Percentiles rank a stretch among this genome's conserved stretches.
These are phyloP conservation scores for Pythium grandisporangium DNA, from an alignment of 352 stramenopile genomes.

Conservation along the genomic window DNA sequence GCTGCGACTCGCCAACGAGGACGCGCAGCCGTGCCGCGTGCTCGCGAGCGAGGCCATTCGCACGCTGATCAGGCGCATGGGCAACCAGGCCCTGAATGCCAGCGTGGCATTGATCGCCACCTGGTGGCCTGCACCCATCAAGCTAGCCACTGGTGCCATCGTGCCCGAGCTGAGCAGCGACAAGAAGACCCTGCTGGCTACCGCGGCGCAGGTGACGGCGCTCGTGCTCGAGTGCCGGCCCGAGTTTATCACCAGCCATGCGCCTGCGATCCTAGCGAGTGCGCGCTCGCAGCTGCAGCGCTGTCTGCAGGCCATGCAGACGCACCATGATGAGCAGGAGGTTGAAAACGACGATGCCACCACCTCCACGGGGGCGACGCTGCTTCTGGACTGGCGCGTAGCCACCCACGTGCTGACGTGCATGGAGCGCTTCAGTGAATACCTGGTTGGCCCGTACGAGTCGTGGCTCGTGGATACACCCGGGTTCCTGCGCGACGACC, in stretches of 20 bases:
- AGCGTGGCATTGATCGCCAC: slow-evolving; percentile 80
- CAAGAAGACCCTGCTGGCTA: slow-evolving; percentile 54
- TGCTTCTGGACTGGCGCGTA: slow-evolving; percentile 43
- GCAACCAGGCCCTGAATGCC: slow-evolving; percentile 86
- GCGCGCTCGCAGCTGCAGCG: slow-evolving; percentile 24
- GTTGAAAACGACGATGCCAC: slow-evolving; percentile 19
- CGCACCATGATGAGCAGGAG: slow-evolving; percentile 7
- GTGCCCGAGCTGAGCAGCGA: no score
- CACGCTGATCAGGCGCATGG: slow-evolving; percentile 82
- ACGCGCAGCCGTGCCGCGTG: slow-evolving; percentile 83
- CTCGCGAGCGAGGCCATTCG: slow-evolving; percentile 73
- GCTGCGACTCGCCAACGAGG: slow-evolving; percentile 94
- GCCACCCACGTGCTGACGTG: slow-evolving; percentile 51
- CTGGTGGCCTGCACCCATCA: slow-evolving; percentile 72
- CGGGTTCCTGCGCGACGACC: slow-evolving; percentile 26
- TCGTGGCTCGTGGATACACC: slow-evolving; percentile 32
- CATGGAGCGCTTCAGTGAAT: slow-evolving; percentile 57
- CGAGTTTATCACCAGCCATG: slow-evolving; percentile 67
- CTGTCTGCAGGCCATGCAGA: slow-evolving; percentile 27
- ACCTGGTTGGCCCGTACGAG: slow-evolving; percentile 48
- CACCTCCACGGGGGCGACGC: slow-evolving; percentile 3
- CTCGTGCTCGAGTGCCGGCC: slow-evolving; percentile 65
- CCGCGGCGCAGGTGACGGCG: slow-evolving; percentile 63
- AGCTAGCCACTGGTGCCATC: no score
- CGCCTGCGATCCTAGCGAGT: slow-evolving; percentile 27